phyloP scores from a whole-genome alignment of 345 rosid species.

The Aquilaria sinensis region DNA sequence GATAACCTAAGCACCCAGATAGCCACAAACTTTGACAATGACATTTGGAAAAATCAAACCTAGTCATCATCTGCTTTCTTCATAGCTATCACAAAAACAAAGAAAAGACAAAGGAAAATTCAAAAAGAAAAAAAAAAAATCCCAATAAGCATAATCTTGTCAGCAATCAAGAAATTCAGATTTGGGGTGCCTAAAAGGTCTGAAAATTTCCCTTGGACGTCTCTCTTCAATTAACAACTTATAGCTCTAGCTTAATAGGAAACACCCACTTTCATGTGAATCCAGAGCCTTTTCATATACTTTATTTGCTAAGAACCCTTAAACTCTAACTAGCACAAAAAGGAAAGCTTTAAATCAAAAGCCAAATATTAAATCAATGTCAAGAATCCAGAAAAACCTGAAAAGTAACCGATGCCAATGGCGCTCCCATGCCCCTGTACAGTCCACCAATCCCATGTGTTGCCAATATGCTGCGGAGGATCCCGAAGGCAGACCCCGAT shows the following conservation, averaged over 20 bases:
- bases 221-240: too few relatives aligned
- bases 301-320: conserved; percentile 1
- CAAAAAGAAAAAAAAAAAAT: too few relatives aligned
- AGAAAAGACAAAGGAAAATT: too few relatives aligned
- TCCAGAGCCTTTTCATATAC: not conserved
- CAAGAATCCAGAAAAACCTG: conserved; percentile 39
- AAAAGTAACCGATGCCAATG: conserved; percentile 88
- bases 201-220: too few relatives aligned
- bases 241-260: too few relatives aligned
- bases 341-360: not conserved
- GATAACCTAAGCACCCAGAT: conserved; percentile 9
- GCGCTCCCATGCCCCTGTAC: conserved; percentile 89
- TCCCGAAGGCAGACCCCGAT: conserved; percentile 66
- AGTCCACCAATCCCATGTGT: conserved; percentile 67
- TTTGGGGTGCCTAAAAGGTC: too few relatives aligned
- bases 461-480: conserved; percentile 53
- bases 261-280: not conserved
- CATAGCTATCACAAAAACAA: not conserved
- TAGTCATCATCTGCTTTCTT: not conserved
- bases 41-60: conserved; percentile 2
- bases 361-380: not conserved
- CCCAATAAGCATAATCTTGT: too few relatives aligned
- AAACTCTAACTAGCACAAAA: not conserved
- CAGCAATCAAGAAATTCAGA: too few relatives aligned
- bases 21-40: conserved; percentile 10